phyloP scores from a whole-genome alignment of 768 basidiomycete genomes.

The Amanita inopinata region DNA sequence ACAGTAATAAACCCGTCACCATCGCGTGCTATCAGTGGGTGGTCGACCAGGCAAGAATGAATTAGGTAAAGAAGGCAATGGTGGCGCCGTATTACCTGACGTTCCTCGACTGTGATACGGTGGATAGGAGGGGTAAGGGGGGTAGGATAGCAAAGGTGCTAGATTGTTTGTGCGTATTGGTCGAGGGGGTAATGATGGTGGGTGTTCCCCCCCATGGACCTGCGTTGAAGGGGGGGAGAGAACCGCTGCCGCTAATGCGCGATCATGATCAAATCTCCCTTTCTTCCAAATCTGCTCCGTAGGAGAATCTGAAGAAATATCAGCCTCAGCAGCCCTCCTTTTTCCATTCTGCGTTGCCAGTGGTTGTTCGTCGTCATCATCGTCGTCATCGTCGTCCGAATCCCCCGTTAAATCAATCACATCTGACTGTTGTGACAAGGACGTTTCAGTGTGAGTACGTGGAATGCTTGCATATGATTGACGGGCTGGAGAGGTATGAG shows the following conservation, averaged over 20 bases:
- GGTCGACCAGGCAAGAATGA: slow-evolving; percentile 17
- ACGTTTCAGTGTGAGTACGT: slow-evolving; percentile 18
- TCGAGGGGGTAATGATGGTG: slow-evolving; percentile 8
- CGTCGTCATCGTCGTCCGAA: no score
- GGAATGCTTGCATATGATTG: slow-evolving; percentile 22
- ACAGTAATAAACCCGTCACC: slow-evolving; percentile 12
- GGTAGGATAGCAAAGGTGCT: slow-evolving; percentile 15
- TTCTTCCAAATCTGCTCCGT: slow-evolving; percentile 75
- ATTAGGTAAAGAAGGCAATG: slow-evolving; percentile 13
- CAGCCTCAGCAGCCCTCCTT: slow-evolving; percentile 49
- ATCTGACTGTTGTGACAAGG: slow-evolving; percentile 26
- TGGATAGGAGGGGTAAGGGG: slow-evolving; percentile 14
- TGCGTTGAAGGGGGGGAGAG: slow-evolving; percentile 7
- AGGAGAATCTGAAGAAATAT: slow-evolving; percentile 32
- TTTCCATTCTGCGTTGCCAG: slow-evolving; percentile 34
- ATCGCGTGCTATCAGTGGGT: slow-evolving; percentile 10
- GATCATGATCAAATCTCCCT: slow-evolving; percentile 26
- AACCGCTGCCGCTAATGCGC: not conserved
- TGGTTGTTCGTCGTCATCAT: slow-evolving; percentile 37
- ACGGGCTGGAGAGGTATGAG: slow-evolving; percentile 38
- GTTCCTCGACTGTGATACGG: slow-evolving; percentile 12
- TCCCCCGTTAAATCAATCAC: slow-evolving; percentile 85
- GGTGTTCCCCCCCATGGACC: slow-evolving; percentile 4
- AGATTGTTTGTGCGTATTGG: slow-evolving; percentile 1
- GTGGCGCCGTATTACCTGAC: slow-evolving; percentile 7